phyloP scores from a whole-genome alignment of 108 stramenopile genomes.

The Conticribra weissflogii region DNA sequence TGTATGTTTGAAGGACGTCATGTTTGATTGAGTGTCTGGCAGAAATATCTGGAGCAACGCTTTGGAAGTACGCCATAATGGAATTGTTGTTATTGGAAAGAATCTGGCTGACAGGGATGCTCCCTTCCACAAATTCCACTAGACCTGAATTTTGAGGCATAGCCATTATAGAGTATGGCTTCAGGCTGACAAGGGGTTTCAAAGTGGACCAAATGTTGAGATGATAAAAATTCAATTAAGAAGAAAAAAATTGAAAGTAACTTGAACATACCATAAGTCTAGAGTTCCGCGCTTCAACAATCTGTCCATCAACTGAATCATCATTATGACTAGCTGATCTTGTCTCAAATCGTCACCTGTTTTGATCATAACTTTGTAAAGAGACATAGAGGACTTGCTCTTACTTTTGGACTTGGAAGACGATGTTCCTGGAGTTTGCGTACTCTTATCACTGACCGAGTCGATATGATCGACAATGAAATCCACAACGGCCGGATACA shows the following conservation, averaged over 20 bases:
- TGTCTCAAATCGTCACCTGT: constrained; percentile 99
- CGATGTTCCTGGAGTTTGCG: constrained; percentile 6
- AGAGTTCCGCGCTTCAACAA: constrained; percentile 94
- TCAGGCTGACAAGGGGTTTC: constrained; percentile 25
- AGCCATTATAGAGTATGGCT: constrained; percentile 74
- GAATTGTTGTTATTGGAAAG: constrained; percentile 86
- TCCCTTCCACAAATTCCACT: constrained; percentile 95
- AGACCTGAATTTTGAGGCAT: constrained; percentile 91
- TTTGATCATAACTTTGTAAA: constrained; percentile 95
- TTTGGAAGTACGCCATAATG: constrained; percentile 75
- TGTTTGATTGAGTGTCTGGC: constrained; percentile 60
- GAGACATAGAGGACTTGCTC: constrained; percentile 21
- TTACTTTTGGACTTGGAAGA: constrained; percentile 18
- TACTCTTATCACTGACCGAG: background rate
- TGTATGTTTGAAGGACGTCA: constrained; percentile 74
- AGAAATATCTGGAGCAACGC: constrained; percentile 63
- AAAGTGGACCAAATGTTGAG: background rate
- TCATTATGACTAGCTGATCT: constrained; percentile 97
- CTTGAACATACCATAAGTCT: constrained; percentile 75
- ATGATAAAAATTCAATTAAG: background rate
- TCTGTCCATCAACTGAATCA: constrained; percentile 98
- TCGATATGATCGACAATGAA: constrained; percentile 73
- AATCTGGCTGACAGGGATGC: constrained; percentile 90
- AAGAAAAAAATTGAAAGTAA: constrained; percentile 74
- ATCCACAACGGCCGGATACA: constrained; percentile 95